phyloP scores from a whole-genome alignment of 352 stramenopile species.

The Phytophthora niederhauseri region DNA sequence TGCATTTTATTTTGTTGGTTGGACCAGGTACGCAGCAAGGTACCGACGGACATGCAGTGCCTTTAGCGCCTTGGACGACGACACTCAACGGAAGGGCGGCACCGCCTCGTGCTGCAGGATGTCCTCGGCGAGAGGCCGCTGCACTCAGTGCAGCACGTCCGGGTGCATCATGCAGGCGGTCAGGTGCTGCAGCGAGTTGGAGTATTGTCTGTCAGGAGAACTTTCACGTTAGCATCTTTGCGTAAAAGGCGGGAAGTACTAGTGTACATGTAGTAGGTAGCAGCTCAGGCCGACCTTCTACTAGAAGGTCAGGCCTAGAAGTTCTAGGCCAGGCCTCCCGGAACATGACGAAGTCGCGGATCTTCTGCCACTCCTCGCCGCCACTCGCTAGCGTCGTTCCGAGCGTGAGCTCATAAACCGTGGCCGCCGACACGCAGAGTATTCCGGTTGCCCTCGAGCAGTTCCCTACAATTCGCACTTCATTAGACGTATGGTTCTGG shows the following conservation, averaged over 20 bases:
- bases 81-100: constrained; percentile 55
- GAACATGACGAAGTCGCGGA: constrained; percentile 84
- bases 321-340: no score
- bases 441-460: constrained; percentile 80
- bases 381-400: constrained; percentile 67
- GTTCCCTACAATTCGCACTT: constrained; percentile 45
- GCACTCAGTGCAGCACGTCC: constrained; percentile 80
- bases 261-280: no score
- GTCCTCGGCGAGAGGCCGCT: constrained; percentile 79
- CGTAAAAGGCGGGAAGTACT: constrained; percentile 5
- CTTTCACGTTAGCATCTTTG: constrained; percentile 15
- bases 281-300: constrained; percentile 41
- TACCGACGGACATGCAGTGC: constrained; percentile 20
- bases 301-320: no score
- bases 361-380: constrained; percentile 88
- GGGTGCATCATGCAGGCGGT: constrained; percentile 90
- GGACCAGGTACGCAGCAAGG: constrained; percentile 17
- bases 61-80: constrained; percentile 6
- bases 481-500: background rate
- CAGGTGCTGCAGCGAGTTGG: constrained; percentile 86
- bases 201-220: constrained; percentile 66
- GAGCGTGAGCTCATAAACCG: constrained; percentile 84
- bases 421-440: constrained; percentile 78
- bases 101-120: constrained; percentile 88
- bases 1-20: constrained; percentile 23